Percentiles rank a stretch among this genome's conserved stretches.
Conservation (phyloP, 805 yeast genomes). For the Suhomyces sp. region DNA sequence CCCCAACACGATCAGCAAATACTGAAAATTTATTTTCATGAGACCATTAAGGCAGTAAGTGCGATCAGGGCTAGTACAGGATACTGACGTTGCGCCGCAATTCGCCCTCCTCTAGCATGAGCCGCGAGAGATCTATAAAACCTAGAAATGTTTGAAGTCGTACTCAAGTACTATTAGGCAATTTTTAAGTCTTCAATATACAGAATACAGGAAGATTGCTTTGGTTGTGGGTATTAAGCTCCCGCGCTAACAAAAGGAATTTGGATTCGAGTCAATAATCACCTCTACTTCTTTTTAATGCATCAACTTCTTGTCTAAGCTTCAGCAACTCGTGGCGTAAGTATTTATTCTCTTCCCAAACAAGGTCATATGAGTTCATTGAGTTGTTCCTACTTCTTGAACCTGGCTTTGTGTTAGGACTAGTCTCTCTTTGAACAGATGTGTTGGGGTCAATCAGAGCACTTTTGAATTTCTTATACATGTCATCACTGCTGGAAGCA, state of each 20-base stretch:
- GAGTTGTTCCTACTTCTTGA: constrained; percentile 10
- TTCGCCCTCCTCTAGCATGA: neutral
- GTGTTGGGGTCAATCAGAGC: constrained; percentile 2
- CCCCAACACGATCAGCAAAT: neutral
- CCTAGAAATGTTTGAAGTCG: neutral
- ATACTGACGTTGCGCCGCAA: neutral
- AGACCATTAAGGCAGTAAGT: neutral
- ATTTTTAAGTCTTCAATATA: neutral
- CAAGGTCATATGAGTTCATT: constrained; percentile 7
- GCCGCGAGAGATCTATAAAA: neutral
- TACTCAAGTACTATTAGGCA: neutral
- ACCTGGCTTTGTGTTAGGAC: constrained; percentile 8
- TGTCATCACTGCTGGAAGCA: constrained; percentile 5
- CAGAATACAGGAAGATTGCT: neutral
- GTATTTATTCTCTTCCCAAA: constrained; percentile 11
- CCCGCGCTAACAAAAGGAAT: neutral
- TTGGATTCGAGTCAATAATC: neutral
- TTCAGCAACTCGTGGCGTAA: constrained; percentile 11
- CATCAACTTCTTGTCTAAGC: constrained; percentile 11
- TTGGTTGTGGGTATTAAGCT: neutral
- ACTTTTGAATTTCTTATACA: constrained; percentile 6
- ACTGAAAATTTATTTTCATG: neutral
- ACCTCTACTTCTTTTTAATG: neutral
- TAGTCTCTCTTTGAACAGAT: constrained; percentile 1
- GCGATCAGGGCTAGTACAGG: neutral